Evolutionary conservation across 768 basidiomycete species (phyloP).

Genomic region (Naematelia encephala): DNA sequence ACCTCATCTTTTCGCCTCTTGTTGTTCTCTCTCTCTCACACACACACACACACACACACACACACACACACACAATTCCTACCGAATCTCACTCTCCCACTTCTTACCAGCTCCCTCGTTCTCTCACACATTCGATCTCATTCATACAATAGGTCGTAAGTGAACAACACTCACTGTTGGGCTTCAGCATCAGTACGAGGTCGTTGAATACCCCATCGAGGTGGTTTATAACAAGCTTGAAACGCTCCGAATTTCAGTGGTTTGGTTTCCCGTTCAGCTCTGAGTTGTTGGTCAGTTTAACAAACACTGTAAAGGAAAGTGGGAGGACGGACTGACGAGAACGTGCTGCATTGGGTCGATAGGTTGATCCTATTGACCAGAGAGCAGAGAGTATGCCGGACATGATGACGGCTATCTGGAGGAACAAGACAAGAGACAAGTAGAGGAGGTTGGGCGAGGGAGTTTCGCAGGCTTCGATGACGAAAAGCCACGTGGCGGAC

Average conservation of each 20-base stretch:
- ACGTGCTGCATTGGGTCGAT: constrained; percentile 35
- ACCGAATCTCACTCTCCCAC: no score
- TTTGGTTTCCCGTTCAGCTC: constrained; percentile 19
- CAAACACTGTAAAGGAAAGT: not conserved
- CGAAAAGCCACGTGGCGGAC: not conserved
- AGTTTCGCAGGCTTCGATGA: constrained; percentile 2
- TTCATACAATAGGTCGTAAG: no score
- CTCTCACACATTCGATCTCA: no score
- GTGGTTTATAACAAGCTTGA: constrained; percentile 41
- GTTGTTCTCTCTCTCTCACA: no score
- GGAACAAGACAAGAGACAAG: constrained; percentile 2
- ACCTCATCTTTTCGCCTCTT: constrained; percentile 2
- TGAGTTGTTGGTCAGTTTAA: constrained; percentile 8
- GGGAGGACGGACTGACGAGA: constrained; percentile 25
- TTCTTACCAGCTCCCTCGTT: no score
- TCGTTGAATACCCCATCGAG: constrained; percentile 32
- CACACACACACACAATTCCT: no score
- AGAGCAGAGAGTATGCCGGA: constrained; percentile 24
- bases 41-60: no score
- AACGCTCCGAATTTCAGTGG: constrained; percentile 46
- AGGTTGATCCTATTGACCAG: constrained; percentile 37
- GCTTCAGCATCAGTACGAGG: constrained; percentile 46
- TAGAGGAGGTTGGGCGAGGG: not conserved
- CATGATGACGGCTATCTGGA: constrained; percentile 16
- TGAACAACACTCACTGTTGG: constrained; percentile 38